A percentile compares a stretch with the other conserved stretches of the same genome.
These are phyloP conservation scores for Boletus reticuloceps DNA, from an alignment of 768 basidiomycete genomes.

Conservation along the genomic window DNA sequence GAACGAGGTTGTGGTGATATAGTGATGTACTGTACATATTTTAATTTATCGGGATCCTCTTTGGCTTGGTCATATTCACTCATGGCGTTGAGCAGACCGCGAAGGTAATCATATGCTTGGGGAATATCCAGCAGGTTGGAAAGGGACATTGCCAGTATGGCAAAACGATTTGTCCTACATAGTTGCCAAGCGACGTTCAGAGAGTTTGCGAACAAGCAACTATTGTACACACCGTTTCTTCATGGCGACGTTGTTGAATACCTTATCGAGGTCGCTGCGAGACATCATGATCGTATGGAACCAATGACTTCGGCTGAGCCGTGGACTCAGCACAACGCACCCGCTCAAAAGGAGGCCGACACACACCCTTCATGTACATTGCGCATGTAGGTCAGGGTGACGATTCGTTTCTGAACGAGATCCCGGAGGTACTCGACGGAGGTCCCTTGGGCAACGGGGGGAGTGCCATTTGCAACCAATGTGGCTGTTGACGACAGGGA, in stretches of 20 bases:
- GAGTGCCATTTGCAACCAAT: slow-evolving; percentile 35
- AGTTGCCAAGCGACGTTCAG: slow-evolving; percentile 8
- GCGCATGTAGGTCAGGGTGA: slow-evolving; percentile 81
- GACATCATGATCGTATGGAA: slow-evolving; percentile 85
- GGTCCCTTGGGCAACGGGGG: slow-evolving; percentile 51
- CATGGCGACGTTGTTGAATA: slow-evolving; percentile 73
- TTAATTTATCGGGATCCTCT: slow-evolving; percentile 50
- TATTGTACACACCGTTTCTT: slow-evolving; percentile 60
- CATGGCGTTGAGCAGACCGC: slow-evolving; percentile 67
- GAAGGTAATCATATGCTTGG: slow-evolving; percentile 76
- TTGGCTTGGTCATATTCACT: slow-evolving; percentile 78
- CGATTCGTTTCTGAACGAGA: slow-evolving; percentile 78
- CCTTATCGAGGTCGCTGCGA: slow-evolving; percentile 66
- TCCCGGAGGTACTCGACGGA: slow-evolving; percentile 78
- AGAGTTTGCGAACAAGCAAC: not conserved
- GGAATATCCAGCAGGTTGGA: slow-evolving; percentile 79
- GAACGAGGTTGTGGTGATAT: not conserved
- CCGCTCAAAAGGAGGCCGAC: slow-evolving; percentile 11
- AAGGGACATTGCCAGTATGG: slow-evolving; percentile 84
- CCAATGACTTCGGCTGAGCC: slow-evolving; percentile 73
- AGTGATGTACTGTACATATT: slow-evolving; percentile 50
- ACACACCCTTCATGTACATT: slow-evolving; percentile 84
- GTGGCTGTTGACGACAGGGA: slow-evolving; percentile 38
- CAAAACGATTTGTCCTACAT: slow-evolving; percentile 74
- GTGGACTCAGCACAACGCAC: not conserved